These are phyloP conservation scores for Aureobasidium sp. DNA, from an alignment of 2,329 filamentous ascomycete species.

Conservation along the genomic window DNA sequence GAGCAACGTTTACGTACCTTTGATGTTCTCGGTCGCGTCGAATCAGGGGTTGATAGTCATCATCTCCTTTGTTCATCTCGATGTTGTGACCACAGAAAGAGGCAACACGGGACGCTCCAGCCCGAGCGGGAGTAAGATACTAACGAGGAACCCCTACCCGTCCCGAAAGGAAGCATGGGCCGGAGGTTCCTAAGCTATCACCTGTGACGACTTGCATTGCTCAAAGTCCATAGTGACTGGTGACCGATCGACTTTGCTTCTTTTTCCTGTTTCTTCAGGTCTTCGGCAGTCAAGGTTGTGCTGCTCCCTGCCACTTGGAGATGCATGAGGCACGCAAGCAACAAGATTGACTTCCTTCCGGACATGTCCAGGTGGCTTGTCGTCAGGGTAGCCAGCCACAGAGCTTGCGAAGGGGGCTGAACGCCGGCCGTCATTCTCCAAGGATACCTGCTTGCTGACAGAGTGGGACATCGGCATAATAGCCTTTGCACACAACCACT, in stretches of 20 bases:
- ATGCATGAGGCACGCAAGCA: background rate
- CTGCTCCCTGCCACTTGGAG: background rate
- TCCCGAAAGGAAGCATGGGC: slow-evolving; percentile 5
- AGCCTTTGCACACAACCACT: background rate
- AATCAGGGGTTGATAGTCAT: background rate
- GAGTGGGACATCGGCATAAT: background rate
- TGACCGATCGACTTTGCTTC: background rate
- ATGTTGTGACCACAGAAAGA: background rate
- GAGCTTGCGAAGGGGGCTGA: background rate
- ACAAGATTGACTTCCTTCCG: background rate
- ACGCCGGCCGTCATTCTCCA: background rate
- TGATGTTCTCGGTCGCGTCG: background rate
- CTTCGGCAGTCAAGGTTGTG: background rate
- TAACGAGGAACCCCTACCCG: slow-evolving; percentile 1
- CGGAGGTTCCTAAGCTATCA: slow-evolving; percentile 6
- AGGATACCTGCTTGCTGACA: background rate
- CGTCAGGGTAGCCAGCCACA: background rate
- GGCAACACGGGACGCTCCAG: slow-evolving; percentile 10
- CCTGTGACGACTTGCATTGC: slow-evolving; percentile 1
- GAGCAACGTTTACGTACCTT: background rate
- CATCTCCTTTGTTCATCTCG: background rate
- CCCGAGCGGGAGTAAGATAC: slow-evolving; percentile 6
- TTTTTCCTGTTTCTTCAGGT: background rate
- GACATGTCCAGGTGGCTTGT: background rate
- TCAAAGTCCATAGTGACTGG: background rate